Evolutionary conservation across 345 rosid genomes (phyloP), one percentile per base, ranked within the genome.

Genomic region (Eutrema yunnanense): DNA sequence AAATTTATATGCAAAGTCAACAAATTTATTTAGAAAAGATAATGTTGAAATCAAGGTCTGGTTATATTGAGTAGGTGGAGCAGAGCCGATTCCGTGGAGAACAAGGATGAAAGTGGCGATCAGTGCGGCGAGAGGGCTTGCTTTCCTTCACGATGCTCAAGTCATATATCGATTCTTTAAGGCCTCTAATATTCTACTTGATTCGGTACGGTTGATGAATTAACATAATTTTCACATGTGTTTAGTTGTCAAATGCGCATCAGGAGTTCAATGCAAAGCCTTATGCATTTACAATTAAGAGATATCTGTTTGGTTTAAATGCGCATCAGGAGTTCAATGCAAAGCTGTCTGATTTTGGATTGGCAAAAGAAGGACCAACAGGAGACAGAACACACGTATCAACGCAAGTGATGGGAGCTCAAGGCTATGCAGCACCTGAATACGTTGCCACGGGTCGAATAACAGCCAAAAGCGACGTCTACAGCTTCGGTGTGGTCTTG

Each of bases 351-450:
- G 96, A 92, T 85, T 92, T 92, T 75, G 98, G 98, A 43, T 76
- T 92, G 84, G 98, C 98, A 6, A 92, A 87, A 84, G 92, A 87
- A 44, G 98, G 98, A 53, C 98, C 96, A 49, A 92, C 90, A 37
- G 98, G 98, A 49, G 98, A 90, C 57, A 81, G 82, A 82, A 90
- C 98, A 75, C 98, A 92, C 56, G 96, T 92, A 56, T 88, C 98
- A 41, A 92, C 98, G 40, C 92, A 86, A 75, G 91, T 92, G 56
- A 84, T 92, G 89, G 98, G 98, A 67, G 90, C 98, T 60, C 92
- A 84, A 19, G 96, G 98, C 43, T 92, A 92, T 67, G 96, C 98
- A 43, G 98, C 98, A 12, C 96, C 96, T 43, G 98, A 92, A 77
- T 92, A 92, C 67, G 82, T 92, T 60, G 85, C 96, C 54, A 92